These are phyloP conservation scores for Nelumbo lutea DNA, from an alignment of 164 flowering plant species.

Conservation along the genomic window DNA sequence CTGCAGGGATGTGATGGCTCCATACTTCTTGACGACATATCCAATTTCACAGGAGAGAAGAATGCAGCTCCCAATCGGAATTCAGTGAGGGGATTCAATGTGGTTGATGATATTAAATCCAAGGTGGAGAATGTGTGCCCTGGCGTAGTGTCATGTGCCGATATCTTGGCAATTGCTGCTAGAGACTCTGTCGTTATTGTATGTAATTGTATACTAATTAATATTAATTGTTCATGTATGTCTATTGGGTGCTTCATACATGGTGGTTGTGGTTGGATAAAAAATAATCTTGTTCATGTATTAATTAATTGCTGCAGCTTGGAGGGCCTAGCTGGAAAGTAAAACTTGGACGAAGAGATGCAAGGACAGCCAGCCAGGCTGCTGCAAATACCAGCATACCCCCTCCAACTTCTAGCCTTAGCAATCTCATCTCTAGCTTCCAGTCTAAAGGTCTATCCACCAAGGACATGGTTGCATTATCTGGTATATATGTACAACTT, in stretches of 20 bases:
- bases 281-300: not conserved
- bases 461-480: conserved; percentile 57
- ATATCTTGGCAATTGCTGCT: conserved; percentile 52
- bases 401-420: conserved; percentile 49
- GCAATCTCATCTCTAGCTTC: conserved; percentile 44
- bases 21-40: conserved; percentile 55
- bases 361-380: conserved; percentile 57
- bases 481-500: conserved; percentile 28
- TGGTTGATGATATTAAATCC: conserved; percentile 50
- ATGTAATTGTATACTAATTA: conserved; percentile 10
- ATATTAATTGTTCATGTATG: too few species aligned
- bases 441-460: conserved; percentile 46
- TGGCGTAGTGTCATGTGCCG: conserved; percentile 71
- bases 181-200: conserved; percentile 51
- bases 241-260: not conserved
- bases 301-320: conserved; percentile 33
- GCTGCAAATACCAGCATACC: conserved; percentile 67
- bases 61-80: conserved; percentile 46
- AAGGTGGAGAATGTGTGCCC: conserved; percentile 62
- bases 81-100: conserved; percentile 56
- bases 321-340: conserved; percentile 76
- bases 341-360: conserved; percentile 70
- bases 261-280: not conserved
- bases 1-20: conserved; percentile 75
- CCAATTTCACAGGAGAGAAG: conserved; percentile 57